Base-by-base conservation (phyloP, 345 rosid genomes). In the Eucalyptus cladocalyx region DNA sequence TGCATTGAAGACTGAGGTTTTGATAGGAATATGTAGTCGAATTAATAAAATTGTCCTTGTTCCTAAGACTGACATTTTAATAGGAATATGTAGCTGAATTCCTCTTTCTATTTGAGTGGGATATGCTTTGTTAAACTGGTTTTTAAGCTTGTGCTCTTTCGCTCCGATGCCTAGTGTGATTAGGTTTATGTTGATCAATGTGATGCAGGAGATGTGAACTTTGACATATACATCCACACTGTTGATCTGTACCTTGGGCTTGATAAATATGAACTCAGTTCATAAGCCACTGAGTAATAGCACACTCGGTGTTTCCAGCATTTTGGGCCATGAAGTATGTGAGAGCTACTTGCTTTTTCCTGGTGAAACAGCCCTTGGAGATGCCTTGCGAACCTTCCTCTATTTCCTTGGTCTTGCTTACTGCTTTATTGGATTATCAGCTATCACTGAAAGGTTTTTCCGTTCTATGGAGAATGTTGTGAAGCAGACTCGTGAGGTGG, bases 391-490 rank as follows among this genome's bases (percentile, higher is more conserved):
- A 88, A 93, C 90, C 40, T 89, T 92, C 16, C 88, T 97, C 67
- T 97, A 97, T 89, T 94, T 94, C 88, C 88, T 97, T 47, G 96
- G 92, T 88, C 96, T 97, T 87, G 98, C 97, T 56, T 97, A 97
- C 90, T 97, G 99, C 92, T 97, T 96, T 89, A 53, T 97, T 87
- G 99, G 99, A 49, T 94, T 97, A 89, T 96, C 99, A 15, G 95
- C 99, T 9, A 97, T 97, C 76, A 96, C 99, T 62, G 95, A 94
- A 40, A 92, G 96, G 11, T 97, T 97, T 91, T 97, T 97, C 93
- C 94, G 92, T 89, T 97, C 99, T 30, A 97, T 97, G 99, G 99
- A 96, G 96, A 96, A 94, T 92, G 96, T 97, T 16, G 98, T 96
- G 62, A 97, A 95, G 92, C 99, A 97, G 89, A 91, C 99, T 0